Conservation (phyloP, 2,329 filamentous ascomycete species). For the Colletotrichum liriopes region DNA sequence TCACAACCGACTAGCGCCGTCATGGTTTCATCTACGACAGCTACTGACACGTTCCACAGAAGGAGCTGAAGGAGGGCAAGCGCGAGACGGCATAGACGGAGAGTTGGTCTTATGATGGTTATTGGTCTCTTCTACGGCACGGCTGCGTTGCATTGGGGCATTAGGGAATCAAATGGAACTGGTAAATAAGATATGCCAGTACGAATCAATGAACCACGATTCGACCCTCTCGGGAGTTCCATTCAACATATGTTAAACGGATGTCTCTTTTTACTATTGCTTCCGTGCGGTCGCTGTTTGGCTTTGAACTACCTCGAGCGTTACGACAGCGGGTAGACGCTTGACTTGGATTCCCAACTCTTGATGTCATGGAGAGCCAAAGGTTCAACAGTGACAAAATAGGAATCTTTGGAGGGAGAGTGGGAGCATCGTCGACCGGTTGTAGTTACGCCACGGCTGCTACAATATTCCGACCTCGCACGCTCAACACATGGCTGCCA, state of each 20-base stretch:
- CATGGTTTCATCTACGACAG: background rate
- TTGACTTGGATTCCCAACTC: too few relatives aligned
- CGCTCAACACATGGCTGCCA: background rate
- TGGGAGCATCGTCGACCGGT: background rate
- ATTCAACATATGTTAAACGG: background rate
- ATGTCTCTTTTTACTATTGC: background rate
- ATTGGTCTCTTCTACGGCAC: slow-evolving; percentile 35
- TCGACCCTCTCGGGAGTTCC: slow-evolving; percentile 5
- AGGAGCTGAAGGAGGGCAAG: slow-evolving; percentile 98
- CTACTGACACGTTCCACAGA: slow-evolving; percentile 72
- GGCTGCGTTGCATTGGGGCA: slow-evolving; percentile 35
- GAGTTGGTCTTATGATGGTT: slow-evolving; percentile 22
- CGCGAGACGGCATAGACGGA: slow-evolving; percentile 81
- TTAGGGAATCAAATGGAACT: slow-evolving; percentile 25
- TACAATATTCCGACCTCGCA: too few relatives aligned
- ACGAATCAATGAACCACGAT: slow-evolving; percentile 36
- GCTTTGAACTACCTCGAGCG: too few relatives aligned
- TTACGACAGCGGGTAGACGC: background rate
- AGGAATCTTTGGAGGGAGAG: background rate
- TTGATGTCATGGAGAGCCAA: background rate
- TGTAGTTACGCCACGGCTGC: background rate
- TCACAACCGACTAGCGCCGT: background rate
- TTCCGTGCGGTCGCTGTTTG: background rate
- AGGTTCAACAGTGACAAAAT: background rate
- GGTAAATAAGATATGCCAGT: slow-evolving; percentile 29